A percentile compares a stretch with the other conserved stretches of the same genome.
Evolutionary conservation across 371 early-diverging fungal species (phyloP).

Genomic region (Lichtheimia ramosa): DNA sequence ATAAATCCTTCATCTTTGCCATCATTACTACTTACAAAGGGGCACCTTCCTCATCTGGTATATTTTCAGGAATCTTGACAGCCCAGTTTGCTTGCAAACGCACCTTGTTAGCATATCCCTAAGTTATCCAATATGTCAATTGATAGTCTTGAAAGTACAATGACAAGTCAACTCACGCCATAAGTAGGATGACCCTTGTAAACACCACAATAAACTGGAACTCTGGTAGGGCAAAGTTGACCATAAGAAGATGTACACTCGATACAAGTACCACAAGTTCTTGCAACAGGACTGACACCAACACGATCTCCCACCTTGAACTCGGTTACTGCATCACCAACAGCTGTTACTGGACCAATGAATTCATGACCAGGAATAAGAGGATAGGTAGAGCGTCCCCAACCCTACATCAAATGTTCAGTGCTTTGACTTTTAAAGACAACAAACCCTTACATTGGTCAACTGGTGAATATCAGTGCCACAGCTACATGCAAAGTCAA

Average conservation of each 20-base stretch:
- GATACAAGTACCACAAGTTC: conserved; percentile 36
- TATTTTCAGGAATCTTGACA: conserved; percentile 55
- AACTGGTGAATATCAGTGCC: conserved; percentile 50
- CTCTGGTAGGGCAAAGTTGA: conserved; percentile 40
- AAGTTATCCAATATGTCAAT: no score
- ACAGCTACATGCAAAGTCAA: conserved; percentile 29
- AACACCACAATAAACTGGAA: conserved; percentile 46
- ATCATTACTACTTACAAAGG: conserved; percentile 33
- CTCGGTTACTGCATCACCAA: conserved; percentile 47
- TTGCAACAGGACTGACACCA: conserved; percentile 67
- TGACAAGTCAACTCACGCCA: conserved; percentile 39
- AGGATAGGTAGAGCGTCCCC: conserved; percentile 50
- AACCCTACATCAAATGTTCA: conserved; percentile 22
- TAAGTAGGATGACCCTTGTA: conserved; percentile 38
- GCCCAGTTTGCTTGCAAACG: conserved; percentile 48
- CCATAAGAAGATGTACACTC: conserved; percentile 34
- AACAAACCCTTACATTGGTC: conserved; percentile 24
- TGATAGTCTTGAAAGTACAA: no score
- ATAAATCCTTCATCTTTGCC: background rate
- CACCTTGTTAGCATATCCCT: conserved; percentile 42
- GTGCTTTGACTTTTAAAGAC: conserved; percentile 3
- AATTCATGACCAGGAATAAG: conserved; percentile 81
- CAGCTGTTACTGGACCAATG: conserved; percentile 61
- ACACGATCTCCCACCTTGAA: conserved; percentile 69
- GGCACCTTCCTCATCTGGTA: conserved; percentile 37